Evolutionary conservation across 2,329 filamentous ascomycete genomes (phyloP).

Genomic region (Aspergillus quadrilineatus): DNA sequence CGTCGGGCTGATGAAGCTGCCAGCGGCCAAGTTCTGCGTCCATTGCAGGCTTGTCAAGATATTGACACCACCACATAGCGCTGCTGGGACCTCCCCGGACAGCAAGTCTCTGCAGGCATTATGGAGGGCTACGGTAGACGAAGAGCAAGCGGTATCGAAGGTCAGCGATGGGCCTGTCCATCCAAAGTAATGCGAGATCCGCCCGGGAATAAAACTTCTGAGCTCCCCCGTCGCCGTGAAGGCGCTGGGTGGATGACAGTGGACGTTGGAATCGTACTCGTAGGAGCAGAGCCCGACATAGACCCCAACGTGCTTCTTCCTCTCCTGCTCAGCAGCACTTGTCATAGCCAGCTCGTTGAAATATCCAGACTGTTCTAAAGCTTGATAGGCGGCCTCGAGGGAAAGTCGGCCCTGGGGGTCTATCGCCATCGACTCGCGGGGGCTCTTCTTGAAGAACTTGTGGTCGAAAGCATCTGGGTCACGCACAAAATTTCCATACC

Average conservation of each 20-base stretch:
- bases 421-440: background rate
- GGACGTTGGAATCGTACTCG: constrained; percentile 45
- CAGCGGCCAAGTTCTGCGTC: constrained; percentile 8
- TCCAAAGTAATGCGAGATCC: constrained; percentile 44
- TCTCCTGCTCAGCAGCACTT: background rate
- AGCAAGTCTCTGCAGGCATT: background rate
- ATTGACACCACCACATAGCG: constrained; percentile 33
- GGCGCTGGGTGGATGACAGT: constrained; percentile 34
- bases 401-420: constrained; percentile 7
- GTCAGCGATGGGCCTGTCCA: constrained; percentile 35
- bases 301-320: constrained; percentile 29
- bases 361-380: constrained; percentile 4
- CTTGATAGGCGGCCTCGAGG: constrained; percentile 8
- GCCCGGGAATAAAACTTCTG: constrained; percentile 20
- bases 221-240: constrained; percentile 32
- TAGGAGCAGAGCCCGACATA: constrained; percentile 35
- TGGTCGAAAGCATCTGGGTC: constrained; percentile 30
- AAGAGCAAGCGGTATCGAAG: constrained; percentile 26
- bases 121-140: constrained; percentile 11
- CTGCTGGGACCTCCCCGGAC: background rate
- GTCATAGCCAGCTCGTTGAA: constrained; percentile 10
- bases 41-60: constrained; percentile 28
- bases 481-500: constrained; percentile 24
- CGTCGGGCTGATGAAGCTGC: constrained; percentile 9
- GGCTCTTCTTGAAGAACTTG: constrained; percentile 28